Evolutionary conservation across 2,329 filamentous ascomycete genomes (phyloP), one percentile per base, ranked within the genome.

Genomic region (Thelonectria discophora): DNA sequence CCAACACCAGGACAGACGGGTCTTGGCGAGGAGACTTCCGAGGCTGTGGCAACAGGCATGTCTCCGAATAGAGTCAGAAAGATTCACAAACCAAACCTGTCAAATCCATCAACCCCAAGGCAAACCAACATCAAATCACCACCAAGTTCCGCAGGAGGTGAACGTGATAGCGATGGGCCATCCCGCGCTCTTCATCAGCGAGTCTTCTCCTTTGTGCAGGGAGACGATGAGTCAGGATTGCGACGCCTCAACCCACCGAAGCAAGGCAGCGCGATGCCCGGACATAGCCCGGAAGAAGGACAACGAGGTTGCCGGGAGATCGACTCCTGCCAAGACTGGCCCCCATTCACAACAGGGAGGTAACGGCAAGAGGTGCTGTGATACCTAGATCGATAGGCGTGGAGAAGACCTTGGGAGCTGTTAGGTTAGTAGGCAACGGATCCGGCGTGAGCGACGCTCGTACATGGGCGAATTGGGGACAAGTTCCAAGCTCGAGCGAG

Each of bases 141-240:
- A 40, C 58, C 45, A 17, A 27, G 30, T 51, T 30, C 52, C 43
- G 37, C 50, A 9, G 48, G 17, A 11, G 24, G 30, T 21, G 42
- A 59, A 11, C 56, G 24, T 51, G 20, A 21, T n/a, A 45, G 17
- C 34, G 42, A 18, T 46, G 53, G 56, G 7, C 43, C 32, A 37
- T 48, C 42, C 34, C 27, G 39, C 15, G 20, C 27, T 52, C 60
- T 27, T 15, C 67, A 74, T 52, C 65, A 57, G 45, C 69, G 72
- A 51, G 66, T 69, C 30, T 74, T 74, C 48, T 74, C 72, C 3
- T 74, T 74, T 52, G 67, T 71, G 24, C 64, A 66, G 20, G 72
- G 70, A 50, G 68, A 73, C 37, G 69, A 73, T 54, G 61, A 27
- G 42, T 55, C 65, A 42, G 54, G 42, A 47, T 52, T 60, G 20